A percentile compares a stretch with the other conserved stretches of the same genome.
Conservation (phyloP, 2,329 filamentous ascomycete species). For the Cladobotryum protrusum region DNA sequence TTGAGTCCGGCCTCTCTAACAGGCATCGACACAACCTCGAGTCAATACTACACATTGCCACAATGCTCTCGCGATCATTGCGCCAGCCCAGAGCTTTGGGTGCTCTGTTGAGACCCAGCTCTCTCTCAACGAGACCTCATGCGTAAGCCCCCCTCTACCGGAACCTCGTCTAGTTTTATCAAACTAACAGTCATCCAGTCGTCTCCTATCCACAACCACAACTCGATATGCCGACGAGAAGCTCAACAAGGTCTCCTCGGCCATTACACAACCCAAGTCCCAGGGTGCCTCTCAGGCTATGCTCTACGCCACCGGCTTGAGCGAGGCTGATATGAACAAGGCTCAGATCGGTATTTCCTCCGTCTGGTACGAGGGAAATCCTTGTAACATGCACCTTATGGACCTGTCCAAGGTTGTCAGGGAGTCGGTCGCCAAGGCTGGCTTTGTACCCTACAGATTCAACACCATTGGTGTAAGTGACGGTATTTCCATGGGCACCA, state of each 20-base stretch:
- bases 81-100: conserved; percentile 12
- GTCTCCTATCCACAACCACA: conserved; percentile 45
- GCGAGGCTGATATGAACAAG: conserved; percentile 85
- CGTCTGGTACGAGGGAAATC: conserved; percentile 97
- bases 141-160: conserved; percentile 11
- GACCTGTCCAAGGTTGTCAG: conserved; percentile 74
- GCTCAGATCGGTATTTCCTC: conserved; percentile 96
- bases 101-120: conserved; percentile 12
- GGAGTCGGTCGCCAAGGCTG: conserved; percentile 58
- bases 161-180: neutral
- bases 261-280: conserved; percentile 94
- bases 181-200: conserved; percentile 28
- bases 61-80: conserved; percentile 17
- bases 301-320: conserved; percentile 91
- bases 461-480: conserved; percentile 98
- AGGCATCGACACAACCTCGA: neutral
- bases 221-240: conserved; percentile 43
- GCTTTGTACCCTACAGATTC: conserved; percentile 91
- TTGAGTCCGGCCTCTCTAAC: too few relatives aligned
- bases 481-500: conserved; percentile 96
- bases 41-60: conserved; percentile 1
- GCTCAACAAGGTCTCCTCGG: conserved; percentile 77
- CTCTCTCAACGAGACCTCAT: conserved; percentile 12
- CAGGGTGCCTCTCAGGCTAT: conserved; percentile 98
- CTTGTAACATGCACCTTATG: conserved; percentile 98